Evolutionary conservation across 2,329 filamentous ascomycete genomes (phyloP).

Genomic region (Cercospora canescens): DNA sequence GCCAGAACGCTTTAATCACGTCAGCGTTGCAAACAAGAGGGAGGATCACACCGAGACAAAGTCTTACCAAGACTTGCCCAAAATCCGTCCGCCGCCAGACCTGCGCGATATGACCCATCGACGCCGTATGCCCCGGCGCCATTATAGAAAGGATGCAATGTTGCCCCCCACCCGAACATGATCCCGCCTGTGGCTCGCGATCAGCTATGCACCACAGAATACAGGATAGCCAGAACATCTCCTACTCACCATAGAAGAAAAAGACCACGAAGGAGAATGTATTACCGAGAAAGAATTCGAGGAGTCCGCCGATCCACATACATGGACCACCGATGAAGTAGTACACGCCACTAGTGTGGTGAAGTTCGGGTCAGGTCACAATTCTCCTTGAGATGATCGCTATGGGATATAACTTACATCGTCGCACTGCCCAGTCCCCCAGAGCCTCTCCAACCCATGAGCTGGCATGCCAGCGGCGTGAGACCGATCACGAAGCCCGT

Average conservation of each 20-base stretch:
- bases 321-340: constrained; percentile 38
- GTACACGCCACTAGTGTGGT: constrained; percentile 27
- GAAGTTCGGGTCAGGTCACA: neutral
- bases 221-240: no score
- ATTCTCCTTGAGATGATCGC: neutral
- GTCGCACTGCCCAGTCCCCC: constrained; percentile 24
- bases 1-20: constrained; percentile 11
- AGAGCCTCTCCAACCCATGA: constrained; percentile 26
- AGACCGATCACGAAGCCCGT: constrained; percentile 18
- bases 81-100: constrained; percentile 8
- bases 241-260: constrained; percentile 19
- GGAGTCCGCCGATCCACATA: constrained; percentile 32
- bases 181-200: constrained; percentile 6
- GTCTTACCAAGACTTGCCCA: constrained; percentile 14
- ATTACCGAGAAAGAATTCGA: constrained; percentile 39
- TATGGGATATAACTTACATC: constrained; percentile 17
- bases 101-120: constrained; percentile 5
- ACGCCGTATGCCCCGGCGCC: constrained; percentile 15
- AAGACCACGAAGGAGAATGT: constrained; percentile 33
- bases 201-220: neutral
- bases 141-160: constrained; percentile 20
- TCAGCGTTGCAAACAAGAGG: neutral
- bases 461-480: constrained; percentile 16
- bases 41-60: neutral
- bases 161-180: constrained; percentile 18